These are phyloP conservation scores for Discostella stelligeroides DNA, from an alignment of 108 stramenopile genomes.

Conservation along the genomic window DNA sequence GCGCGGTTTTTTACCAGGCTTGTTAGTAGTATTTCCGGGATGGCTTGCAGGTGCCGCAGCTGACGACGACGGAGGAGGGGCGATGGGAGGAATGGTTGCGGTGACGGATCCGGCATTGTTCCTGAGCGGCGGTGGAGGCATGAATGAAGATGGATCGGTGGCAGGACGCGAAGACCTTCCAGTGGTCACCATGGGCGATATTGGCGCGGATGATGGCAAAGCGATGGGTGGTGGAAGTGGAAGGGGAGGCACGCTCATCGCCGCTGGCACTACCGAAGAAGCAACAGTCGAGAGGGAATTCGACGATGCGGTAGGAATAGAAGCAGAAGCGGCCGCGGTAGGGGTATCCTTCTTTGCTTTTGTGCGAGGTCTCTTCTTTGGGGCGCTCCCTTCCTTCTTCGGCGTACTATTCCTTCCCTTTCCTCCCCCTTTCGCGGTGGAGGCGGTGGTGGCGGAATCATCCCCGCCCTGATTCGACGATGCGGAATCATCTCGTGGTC, in stretches of 20 bases:
- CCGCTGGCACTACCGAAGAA: background rate
- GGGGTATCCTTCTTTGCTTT: background rate
- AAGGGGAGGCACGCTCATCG: background rate
- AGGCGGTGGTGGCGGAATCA: background rate
- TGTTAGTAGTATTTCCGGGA: background rate
- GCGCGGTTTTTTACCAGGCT: constrained; percentile 2
- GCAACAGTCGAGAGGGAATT: background rate
- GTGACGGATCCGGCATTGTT: background rate
- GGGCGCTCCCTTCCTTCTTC: constrained; percentile 13
- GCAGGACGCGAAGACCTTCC: background rate
- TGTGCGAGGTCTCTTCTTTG: constrained; percentile 3
- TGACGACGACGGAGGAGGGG: background rate
- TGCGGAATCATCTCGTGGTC: constrained; percentile 14
- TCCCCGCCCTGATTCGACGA: background rate
- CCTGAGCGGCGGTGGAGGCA: background rate
- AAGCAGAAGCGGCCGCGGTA: background rate
- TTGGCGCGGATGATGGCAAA: background rate
- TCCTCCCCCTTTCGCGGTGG: background rate
- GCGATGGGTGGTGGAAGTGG: background rate
- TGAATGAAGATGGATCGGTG: background rate
- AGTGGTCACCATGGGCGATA: background rate
- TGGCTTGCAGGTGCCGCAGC: background rate
- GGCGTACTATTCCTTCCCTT: background rate
- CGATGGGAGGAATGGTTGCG: no score
- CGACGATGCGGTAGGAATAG: background rate